Evolutionary conservation across 2,329 filamentous ascomycete species (phyloP).

Genomic region (Tympanopsis confertula): DNA sequence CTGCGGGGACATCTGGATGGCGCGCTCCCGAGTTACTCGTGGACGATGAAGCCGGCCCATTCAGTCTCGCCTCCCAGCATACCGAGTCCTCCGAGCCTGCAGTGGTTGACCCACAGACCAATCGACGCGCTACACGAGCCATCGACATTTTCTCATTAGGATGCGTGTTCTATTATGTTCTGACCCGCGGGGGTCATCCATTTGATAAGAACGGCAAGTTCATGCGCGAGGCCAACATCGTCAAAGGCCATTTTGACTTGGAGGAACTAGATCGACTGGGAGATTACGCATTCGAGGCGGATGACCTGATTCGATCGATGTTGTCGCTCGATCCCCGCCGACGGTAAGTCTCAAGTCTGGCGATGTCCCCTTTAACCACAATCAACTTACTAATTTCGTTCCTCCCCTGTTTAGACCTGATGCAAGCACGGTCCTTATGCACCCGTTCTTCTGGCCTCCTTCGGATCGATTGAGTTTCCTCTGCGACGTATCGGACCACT

Average conservation of each 20-base stretch:
- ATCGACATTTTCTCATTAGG: conserved; percentile 97
- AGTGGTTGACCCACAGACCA: conserved; percentile 33
- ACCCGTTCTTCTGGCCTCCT: conserved; percentile 92
- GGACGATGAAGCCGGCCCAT: conserved; percentile 53
- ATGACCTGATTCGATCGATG: conserved; percentile 80
- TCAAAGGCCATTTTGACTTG: conserved; percentile 72
- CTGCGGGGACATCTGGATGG: conserved; percentile 89
- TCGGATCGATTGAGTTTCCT: conserved; percentile 85
- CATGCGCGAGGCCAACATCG: conserved; percentile 94
- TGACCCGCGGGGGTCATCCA: conserved; percentile 82
- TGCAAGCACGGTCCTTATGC: conserved; percentile 70
- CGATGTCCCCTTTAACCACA: too few relatives aligned
- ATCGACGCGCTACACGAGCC: conserved; percentile 78
- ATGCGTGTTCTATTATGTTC: conserved; percentile 97
- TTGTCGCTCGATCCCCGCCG: conserved; percentile 50
- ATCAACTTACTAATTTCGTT: conserved; percentile 9
- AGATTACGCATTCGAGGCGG: conserved; percentile 75
- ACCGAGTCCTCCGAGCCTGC: conserved; percentile 4
- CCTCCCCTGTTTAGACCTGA: conserved; percentile 51
- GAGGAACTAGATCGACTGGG: conserved; percentile 63
- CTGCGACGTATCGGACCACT: conserved; percentile 94
- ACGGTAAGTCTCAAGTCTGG: conserved; percentile 22
- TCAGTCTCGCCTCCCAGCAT: conserved; percentile 10
- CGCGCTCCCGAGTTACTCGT: conserved; percentile 86
- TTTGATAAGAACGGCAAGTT: conserved; percentile 91